Base-by-base conservation (phyloP, 2,329 filamentous ascomycete genomes). In the Acephala macrosclerotiorum region DNA sequence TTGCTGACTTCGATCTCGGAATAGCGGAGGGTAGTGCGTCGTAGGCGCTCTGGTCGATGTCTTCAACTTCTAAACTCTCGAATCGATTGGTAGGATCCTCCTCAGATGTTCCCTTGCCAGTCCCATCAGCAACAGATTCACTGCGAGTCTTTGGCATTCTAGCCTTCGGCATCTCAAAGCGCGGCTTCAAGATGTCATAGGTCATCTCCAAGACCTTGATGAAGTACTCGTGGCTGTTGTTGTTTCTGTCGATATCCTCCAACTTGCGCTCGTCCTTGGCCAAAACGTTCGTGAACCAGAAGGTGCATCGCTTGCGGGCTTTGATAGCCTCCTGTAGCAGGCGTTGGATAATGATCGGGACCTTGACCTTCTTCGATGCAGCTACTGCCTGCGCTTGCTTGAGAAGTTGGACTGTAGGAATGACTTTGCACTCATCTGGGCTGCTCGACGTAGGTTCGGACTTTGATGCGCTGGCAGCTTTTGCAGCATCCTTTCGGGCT, bases 141-240 rank as follows among this genome's bases (percentile, higher is more conserved):
- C 26, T 7, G 9, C 47, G 20, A 25, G 4, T 42, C n/a, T 26
- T 58, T 1, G 56, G 22, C 2, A 18, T 40, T n/a, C n/a, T n/a
- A n/a, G n/a, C n/a, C 38, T 42, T 59, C 16, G 14, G 40, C 16
- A 49, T 14, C 58, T 60, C 58, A 20, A 60, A 60, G n/a, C 42
- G 9, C 1, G 58, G 58, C 29, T 60, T n/a, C 18, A 60, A 25
- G 20, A 51, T 60, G 8, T 49, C 42, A 20, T 12, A 60, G 3
- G 45, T 35, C 29, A 12, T 29, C 26, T 60, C 42, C 5, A 47
- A n/a, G 1, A 60, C 58, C 26, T 20, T 22, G 6, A 47, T 49
- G n/a, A 60, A 60, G 26, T 49, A 9, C 26, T 49, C 42, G 16
- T 60, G 58, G 6, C 6, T 36, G 12, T 40, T 4, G 26, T 60